These are phyloP conservation scores for Pythium inflatum DNA, from an alignment of 352 stramenopile genomes.

Conservation along the genomic window DNA sequence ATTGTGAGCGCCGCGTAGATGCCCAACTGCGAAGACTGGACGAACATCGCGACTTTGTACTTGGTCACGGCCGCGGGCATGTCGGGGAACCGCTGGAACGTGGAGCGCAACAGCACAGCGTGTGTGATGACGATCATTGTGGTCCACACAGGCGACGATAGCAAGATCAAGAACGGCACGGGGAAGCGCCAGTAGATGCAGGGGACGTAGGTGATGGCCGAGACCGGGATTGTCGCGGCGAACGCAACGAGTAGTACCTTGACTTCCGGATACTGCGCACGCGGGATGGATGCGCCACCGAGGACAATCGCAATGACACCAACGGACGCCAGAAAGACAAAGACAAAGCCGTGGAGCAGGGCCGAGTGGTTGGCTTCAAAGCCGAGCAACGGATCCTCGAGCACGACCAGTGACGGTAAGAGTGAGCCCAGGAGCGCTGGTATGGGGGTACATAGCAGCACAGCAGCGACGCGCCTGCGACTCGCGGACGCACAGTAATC, in stretches of 20 bases:
- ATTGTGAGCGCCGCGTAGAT: constrained; percentile 22
- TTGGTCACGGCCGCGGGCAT: neutral
- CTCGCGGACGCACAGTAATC: neutral
- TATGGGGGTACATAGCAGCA: constrained; percentile 17
- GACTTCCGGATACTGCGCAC: constrained; percentile 4
- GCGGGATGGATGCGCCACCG: neutral
- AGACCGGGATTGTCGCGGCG: neutral
- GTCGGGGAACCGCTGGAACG: neutral
- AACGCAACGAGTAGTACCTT: neutral
- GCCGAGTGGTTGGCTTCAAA: neutral
- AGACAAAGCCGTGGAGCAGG: neutral
- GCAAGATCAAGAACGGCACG: constrained; percentile 17
- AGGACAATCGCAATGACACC: constrained; percentile 21
- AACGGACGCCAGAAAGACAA: constrained; percentile 4
- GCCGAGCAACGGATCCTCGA: neutral
- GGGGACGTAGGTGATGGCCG: neutral
- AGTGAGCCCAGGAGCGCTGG: constrained; percentile 3
- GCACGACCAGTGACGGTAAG: constrained; percentile 9
- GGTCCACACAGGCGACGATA: neutral
- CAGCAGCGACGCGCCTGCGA: constrained; percentile 6
- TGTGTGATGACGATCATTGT: constrained; percentile 1
- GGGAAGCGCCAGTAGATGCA: constrained; percentile 15
- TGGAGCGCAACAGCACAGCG: neutral
- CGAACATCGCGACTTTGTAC: neutral
- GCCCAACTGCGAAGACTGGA: constrained; percentile 18